A percentile compares a stretch with the other conserved stretches of the same genome.
Evolutionary conservation across 2,329 filamentous ascomycete genomes (phyloP).

Genomic region (Hyphodiscus sp.): DNA sequence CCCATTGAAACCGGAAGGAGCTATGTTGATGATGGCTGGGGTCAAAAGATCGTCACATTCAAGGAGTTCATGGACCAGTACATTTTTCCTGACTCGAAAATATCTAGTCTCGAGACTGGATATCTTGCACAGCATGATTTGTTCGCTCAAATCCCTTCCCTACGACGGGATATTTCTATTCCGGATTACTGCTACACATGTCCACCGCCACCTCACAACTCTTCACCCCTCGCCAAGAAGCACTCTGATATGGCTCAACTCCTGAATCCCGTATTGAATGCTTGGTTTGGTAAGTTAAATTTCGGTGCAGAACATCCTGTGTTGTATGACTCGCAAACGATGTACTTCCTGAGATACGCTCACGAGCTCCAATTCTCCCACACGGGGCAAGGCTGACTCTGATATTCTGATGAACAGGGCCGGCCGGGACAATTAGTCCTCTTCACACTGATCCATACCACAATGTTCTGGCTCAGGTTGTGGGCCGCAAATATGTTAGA

Average conservation of each 20-base stretch:
- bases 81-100: slow-evolving; percentile 7
- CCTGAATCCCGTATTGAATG: slow-evolving; percentile 67
- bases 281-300: slow-evolving; percentile 62
- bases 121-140: slow-evolving; percentile 93
- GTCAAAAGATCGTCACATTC: slow-evolving; percentile 74
- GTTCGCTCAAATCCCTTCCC: slow-evolving; percentile 69
- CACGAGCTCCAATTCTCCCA: too few species aligned
- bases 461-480: slow-evolving; percentile 84
- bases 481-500: slow-evolving; percentile 86
- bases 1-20: slow-evolving; percentile 81
- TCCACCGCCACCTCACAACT: slow-evolving; percentile 49
- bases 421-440: slow-evolving; percentile 79
- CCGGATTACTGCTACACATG: slow-evolving; percentile 80
- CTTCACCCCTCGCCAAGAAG: slow-evolving; percentile 38
- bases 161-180: slow-evolving; percentile 68
- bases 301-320: too few species aligned
- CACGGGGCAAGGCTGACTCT: too few species aligned
- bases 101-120: slow-evolving; percentile 41
- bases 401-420: slow-evolving; percentile 37
- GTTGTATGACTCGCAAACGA: too few species aligned
- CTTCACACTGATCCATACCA: slow-evolving; percentile 92
- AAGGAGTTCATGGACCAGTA: slow-evolving; percentile 54
- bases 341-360: too few species aligned
- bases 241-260: slow-evolving; percentile 36
- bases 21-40: slow-evolving; percentile 82